Base-by-base conservation (phyloP, 2,329 filamentous ascomycete genomes). In the Epichloe sibirici region DNA sequence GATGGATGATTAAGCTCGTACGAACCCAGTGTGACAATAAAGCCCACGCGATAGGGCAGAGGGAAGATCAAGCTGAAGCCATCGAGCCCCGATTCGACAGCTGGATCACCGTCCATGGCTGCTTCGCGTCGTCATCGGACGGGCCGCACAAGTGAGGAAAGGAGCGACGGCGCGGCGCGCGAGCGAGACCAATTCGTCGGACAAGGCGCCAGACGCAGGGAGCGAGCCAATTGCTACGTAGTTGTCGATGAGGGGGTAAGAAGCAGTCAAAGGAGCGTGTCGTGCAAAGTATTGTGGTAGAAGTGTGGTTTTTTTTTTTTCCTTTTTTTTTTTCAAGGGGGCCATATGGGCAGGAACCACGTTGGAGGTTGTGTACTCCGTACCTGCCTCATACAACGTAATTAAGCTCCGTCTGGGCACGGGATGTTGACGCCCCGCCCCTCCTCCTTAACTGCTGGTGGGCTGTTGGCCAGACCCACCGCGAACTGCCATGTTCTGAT, bases 11-110 rank as follows among this genome's bases (percentile, higher is more conserved):
- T n/a, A 6, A 39, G 12, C 37, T 39, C 13, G 13, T 23, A 62
- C 77, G 57, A 75, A 94, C 90, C 91, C 57, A 94, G 73, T 51
- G 95, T 85, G 57, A 93, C 73, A 61, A 96, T 85, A 60, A 94
- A 79, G 55, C 89, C 88, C 54, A 96, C 82, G 59, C 91, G 85
- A 68, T 91, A 95, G 44, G 93, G 91, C 56, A 97, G 76, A 50
- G 91, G 93, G 59, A 97, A 84, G 57, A 86, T 77, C 65, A 88
- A 75, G 77, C 87, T 90, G 76, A 96, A 93, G 69, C 81, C 78
- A 77, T 96, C 90, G 69, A 95, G 81, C 71, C 75, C 70, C 56
- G 75, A 67, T 71, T 86, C 83, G 61, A 86, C 82, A 61, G 80
- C 79, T 56, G 82, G 81, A 73, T 88, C 84, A 72, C 81, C 83